phyloP scores from a whole-genome alignment of 2,329 filamentous ascomycete species.

The Fusarium irregulare region DNA sequence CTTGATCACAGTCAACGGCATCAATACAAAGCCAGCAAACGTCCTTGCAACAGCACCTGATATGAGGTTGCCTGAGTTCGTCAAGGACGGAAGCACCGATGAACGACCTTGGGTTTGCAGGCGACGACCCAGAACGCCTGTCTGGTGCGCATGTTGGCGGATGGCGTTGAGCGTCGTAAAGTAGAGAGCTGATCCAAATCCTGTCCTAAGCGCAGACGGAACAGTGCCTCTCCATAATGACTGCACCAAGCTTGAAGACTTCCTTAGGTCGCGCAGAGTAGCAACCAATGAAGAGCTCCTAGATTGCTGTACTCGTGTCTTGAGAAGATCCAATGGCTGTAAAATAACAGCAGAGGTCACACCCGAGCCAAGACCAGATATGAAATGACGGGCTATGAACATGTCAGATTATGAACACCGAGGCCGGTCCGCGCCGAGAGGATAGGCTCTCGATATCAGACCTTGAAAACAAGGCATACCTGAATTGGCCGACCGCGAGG shows the following conservation, averaged over 20 bases:
- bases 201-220: slow-evolving; percentile 92
- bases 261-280: slow-evolving; percentile 56
- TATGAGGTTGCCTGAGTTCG: slow-evolving; percentile 84
- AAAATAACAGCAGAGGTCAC: slow-evolving; percentile 88
- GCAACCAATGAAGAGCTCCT: slow-evolving; percentile 71
- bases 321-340: slow-evolving; percentile 94
- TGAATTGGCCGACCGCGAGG: slow-evolving; percentile 43
- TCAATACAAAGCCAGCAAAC: slow-evolving; percentile 88
- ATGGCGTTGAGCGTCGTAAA: slow-evolving; percentile 89
- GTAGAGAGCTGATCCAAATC: slow-evolving; percentile 92
- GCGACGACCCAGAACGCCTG: slow-evolving; percentile 40
- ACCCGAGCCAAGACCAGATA: slow-evolving; percentile 88
- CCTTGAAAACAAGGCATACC: slow-evolving; percentile 35
- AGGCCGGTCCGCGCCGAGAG: slow-evolving; percentile 5
- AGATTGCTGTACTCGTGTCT: slow-evolving; percentile 94
- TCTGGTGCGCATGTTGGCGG: slow-evolving; percentile 69
- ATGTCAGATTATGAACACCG: slow-evolving; percentile 30
- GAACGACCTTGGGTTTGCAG: slow-evolving; percentile 56
- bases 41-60: slow-evolving; percentile 88
- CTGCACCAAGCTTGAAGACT: slow-evolving; percentile 70
- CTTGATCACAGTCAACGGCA: slow-evolving; percentile 96
- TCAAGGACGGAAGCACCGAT: slow-evolving; percentile 83
- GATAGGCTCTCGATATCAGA: background rate
- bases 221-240: slow-evolving; percentile 92
- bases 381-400: slow-evolving; percentile 80